These are phyloP conservation scores for Austroboletus novae-zelandiae DNA, from an alignment of 1,284 basidiomycete species.

Conservation along the genomic window DNA sequence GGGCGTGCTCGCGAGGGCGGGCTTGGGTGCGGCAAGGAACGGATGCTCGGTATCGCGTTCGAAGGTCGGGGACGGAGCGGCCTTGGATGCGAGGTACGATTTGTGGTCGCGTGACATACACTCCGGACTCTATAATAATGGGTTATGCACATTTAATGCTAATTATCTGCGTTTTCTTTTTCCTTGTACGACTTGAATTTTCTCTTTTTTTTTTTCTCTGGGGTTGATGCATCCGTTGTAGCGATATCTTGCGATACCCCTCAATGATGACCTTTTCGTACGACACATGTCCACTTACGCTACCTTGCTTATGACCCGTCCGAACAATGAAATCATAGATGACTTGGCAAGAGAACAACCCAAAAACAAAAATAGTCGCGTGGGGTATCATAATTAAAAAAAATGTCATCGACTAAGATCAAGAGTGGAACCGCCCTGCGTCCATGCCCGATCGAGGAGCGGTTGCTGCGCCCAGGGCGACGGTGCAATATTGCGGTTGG, in stretches of 20 bases:
- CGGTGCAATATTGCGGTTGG: slow-evolving; percentile 23
- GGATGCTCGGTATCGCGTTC: slow-evolving; percentile 53
- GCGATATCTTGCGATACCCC: slow-evolving; percentile 29
- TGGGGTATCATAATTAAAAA: slow-evolving; percentile 10
- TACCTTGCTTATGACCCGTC: not conserved
- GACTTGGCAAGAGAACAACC: not conserved
- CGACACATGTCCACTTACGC: not conserved
- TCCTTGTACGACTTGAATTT: slow-evolving; percentile 11
- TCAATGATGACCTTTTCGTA: slow-evolving; percentile 1
- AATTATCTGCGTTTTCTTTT: slow-evolving; percentile 16
- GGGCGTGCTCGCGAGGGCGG: slow-evolving; percentile 43
- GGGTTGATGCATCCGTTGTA: slow-evolving; percentile 18
- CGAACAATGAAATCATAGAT: slow-evolving; percentile 15
- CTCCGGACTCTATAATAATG: slow-evolving; percentile 25
- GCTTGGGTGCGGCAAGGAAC: slow-evolving; percentile 54
- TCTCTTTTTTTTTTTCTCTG: not conserved
- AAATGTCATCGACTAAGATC: slow-evolving; percentile 36
- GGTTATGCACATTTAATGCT: slow-evolving; percentile 34
- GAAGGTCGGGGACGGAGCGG: slow-evolving; percentile 56
- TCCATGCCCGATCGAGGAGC: slow-evolving; percentile 36
- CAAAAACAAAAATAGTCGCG: too few species aligned
- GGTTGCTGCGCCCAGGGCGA: slow-evolving; percentile 33
- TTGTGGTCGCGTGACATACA: slow-evolving; percentile 25
- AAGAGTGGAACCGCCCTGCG: slow-evolving; percentile 36
- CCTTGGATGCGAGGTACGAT: slow-evolving; percentile 40